Conservation (phyloP, 2,329 filamentous ascomycete species). For the Aureobasidium sp. region DNA sequence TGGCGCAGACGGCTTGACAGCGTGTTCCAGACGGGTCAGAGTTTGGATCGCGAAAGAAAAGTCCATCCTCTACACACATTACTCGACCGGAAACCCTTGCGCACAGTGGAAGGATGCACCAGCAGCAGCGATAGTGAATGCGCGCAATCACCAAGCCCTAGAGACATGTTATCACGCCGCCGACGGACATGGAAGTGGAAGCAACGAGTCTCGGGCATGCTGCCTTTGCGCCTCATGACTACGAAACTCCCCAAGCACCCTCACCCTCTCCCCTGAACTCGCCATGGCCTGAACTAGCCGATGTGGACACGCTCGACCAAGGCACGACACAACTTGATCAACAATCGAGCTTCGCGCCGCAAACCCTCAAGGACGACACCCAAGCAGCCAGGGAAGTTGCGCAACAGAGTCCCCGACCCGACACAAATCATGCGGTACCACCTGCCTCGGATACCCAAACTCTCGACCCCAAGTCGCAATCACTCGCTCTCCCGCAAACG, state of each 20-base stretch:
- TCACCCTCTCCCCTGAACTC: constrained; percentile 8
- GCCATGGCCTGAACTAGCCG: constrained; percentile 7
- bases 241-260: constrained; percentile 6
- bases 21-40: constrained; percentile 1
- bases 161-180: constrained; percentile 13
- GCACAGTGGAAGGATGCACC: constrained; percentile 5
- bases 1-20: constrained; percentile 1
- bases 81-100: neutral
- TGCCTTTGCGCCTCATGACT: constrained; percentile 12
- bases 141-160: constrained; percentile 1
- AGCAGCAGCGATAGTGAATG: neutral
- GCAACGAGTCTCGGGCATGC: constrained; percentile 11
- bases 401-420: neutral
- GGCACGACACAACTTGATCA: neutral
- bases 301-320: neutral
- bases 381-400: neutral
- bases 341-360: neutral
- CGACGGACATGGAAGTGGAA: constrained; percentile 14
- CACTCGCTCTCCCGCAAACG: neutral
- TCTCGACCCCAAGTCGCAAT: neutral
- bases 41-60: constrained; percentile 11
- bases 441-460: constrained; percentile 1
- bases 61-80: neutral
- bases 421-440: constrained; percentile 6
- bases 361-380: neutral